Evolutionary conservation across 139 green algal genomes (phyloP).

Genomic region (Limnomonas spitsbergensis): DNA sequence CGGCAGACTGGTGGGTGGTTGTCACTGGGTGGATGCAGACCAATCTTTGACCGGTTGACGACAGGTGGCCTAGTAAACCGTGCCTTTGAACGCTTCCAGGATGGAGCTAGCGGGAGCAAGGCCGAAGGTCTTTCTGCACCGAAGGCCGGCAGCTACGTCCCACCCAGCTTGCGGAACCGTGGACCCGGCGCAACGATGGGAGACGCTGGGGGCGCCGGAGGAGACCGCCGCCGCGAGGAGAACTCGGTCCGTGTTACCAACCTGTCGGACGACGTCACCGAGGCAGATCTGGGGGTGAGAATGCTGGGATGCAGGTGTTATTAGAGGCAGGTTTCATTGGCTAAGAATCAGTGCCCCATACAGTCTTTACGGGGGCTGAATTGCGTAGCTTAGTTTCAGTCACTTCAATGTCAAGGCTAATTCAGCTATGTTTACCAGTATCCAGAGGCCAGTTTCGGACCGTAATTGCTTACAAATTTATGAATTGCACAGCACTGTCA

Average conservation of each 20-base stretch:
- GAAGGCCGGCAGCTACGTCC: slow-evolving; percentile 83
- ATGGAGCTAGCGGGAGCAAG: background rate
- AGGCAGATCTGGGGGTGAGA: slow-evolving; percentile 79
- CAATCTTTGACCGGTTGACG: too few species aligned
- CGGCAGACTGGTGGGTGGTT: too few species aligned
- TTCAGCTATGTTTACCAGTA: too few species aligned
- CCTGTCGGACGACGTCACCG: slow-evolving; percentile 90
- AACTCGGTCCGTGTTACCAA: slow-evolving; percentile 97
- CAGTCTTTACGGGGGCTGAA: too few species aligned
- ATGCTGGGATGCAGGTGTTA: background rate
- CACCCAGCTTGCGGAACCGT: slow-evolving; percentile 71
- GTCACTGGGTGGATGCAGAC: too few species aligned
- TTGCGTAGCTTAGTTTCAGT: too few species aligned
- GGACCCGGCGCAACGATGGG: slow-evolving; percentile 23
- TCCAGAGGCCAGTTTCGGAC: too few species aligned
- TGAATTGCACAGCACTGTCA: too few species aligned
- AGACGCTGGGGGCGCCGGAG: background rate
- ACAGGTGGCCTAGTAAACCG: too few species aligned
- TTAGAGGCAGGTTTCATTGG: background rate
- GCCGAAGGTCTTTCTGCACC: background rate
- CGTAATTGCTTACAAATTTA: too few species aligned
- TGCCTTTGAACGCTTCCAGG: too few species aligned
- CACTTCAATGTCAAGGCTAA: too few species aligned
- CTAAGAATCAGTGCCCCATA: background rate
- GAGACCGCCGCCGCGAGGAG: slow-evolving; percentile 46